phyloP scores from a whole-genome alignment of 1,284 basidiomycete genomes.

The Heliocybe sulcata region DNA sequence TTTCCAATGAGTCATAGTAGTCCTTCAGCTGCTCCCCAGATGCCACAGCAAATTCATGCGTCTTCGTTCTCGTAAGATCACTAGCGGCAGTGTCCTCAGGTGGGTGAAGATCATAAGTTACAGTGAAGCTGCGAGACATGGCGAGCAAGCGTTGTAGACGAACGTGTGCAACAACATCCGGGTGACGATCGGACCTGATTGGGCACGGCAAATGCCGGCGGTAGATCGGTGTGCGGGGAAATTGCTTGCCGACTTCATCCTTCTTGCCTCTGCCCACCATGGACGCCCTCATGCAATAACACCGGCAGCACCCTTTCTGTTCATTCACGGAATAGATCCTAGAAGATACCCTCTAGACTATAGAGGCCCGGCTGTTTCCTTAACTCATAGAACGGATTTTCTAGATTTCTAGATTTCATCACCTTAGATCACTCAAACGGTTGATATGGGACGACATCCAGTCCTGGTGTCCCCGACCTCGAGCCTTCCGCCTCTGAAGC shows the following conservation, averaged over 20 bases:
- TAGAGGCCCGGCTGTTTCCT: constrained; percentile 2
- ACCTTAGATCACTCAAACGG: neutral
- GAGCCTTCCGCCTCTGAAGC: constrained; percentile 40
- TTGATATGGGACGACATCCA: neutral
- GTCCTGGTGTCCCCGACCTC: constrained; percentile 29
- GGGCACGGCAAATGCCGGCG: neutral
- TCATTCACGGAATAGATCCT: constrained; percentile 13
- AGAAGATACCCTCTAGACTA: constrained; percentile 21
- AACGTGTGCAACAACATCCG: neutral
- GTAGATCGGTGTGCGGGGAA: neutral
- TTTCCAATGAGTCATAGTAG: constrained; percentile 46
- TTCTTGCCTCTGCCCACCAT: constrained; percentile 18
- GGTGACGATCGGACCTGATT: neutral
- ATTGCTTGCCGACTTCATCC: neutral
- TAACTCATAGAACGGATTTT: constrained; percentile 1
- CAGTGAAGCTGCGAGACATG: constrained; percentile 33
- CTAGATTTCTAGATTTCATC: constrained; percentile 4
- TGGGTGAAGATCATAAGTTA: constrained; percentile 43
- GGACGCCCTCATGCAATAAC: constrained; percentile 27
- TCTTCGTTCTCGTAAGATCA: constrained; percentile 23
- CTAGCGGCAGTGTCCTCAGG: constrained; percentile 26
- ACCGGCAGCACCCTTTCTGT: constrained; percentile 2
- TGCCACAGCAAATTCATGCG: constrained; percentile 28
- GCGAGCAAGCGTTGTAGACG: neutral
- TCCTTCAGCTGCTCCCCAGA: constrained; percentile 14